Conservation (phyloP, 257 asterid genomes). For the Marsdenia floribunda region DNA sequence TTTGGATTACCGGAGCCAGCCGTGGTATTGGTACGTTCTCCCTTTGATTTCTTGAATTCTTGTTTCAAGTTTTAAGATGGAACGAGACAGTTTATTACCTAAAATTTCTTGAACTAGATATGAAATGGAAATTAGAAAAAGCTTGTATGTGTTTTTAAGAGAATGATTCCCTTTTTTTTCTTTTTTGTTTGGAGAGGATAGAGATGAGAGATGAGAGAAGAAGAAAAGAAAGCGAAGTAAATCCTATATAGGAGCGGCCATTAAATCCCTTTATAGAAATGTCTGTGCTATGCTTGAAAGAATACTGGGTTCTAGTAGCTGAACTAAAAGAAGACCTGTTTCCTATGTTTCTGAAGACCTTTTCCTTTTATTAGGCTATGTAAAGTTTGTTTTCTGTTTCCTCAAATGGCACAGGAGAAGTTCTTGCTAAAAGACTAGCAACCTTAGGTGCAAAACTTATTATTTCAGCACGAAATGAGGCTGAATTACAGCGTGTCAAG, state of each 20-base stretch:
- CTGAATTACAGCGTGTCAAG: slow-evolving; percentile 77
- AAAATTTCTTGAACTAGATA: not conserved
- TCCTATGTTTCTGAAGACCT: not conserved
- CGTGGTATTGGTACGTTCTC: slow-evolving; percentile 82
- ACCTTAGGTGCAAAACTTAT: slow-evolving; percentile 89
- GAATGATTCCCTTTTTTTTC: not conserved
- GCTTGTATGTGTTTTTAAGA: not conserved
- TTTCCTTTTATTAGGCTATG: not conserved
- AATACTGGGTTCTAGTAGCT: not conserved
- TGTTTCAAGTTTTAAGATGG: not conserved
- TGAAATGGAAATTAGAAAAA: not conserved
- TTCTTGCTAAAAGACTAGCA: slow-evolving; percentile 89
- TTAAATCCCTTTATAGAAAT: not conserved
- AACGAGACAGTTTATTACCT: not conserved
- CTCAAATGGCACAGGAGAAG: slow-evolving; percentile 56
- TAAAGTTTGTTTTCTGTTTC: slow-evolving; percentile 11
- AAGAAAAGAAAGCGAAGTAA: not conserved
- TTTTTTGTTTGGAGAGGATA: too few relatives aligned
- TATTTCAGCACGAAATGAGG: slow-evolving; percentile 87
- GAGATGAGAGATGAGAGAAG: not conserved
- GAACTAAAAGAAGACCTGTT: not conserved
- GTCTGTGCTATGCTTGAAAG: not conserved
- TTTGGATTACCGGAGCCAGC: slow-evolving; percentile 98
- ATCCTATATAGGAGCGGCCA: not conserved
- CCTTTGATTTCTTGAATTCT: not conserved